These are phyloP conservation scores for Xylaria castorea DNA, from an alignment of 495 filamentous ascomycete species.

Conservation along the genomic window DNA sequence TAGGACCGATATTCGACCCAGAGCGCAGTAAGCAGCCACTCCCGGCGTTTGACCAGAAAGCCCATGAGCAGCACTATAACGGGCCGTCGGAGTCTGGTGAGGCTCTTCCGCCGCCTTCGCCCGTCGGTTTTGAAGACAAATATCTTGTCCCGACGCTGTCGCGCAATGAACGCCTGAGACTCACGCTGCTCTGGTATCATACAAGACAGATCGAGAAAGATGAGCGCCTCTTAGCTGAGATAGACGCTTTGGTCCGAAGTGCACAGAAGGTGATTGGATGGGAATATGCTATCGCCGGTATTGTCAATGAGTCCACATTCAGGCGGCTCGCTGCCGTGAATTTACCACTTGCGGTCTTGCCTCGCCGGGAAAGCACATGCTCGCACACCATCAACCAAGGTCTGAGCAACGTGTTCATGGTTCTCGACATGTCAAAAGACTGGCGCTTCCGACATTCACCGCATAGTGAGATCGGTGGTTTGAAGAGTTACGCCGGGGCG, in stretches of 20 bases:
- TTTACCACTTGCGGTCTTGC: constrained; percentile 25
- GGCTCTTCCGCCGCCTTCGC: constrained; percentile 2
- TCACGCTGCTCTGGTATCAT: constrained; percentile 30
- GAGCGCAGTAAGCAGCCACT: constrained; percentile 17
- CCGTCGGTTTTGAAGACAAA: background rate
- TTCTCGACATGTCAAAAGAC: constrained; percentile 29
- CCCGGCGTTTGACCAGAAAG: constrained; percentile 7
- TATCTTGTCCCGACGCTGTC: constrained; percentile 27
- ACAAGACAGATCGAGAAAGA: constrained; percentile 24
- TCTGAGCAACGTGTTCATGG: constrained; percentile 23
- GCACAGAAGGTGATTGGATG: constrained; percentile 24
- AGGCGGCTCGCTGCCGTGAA: constrained; percentile 27
- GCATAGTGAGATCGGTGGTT: constrained; percentile 22
- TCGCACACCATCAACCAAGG: constrained; percentile 28
- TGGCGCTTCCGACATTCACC: constrained; percentile 29
- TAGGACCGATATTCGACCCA: constrained; percentile 26
- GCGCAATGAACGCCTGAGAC: constrained; percentile 28
- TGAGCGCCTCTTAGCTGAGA: constrained; percentile 22
- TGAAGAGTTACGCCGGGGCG: constrained; percentile 26
- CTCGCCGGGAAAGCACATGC: constrained; percentile 30
- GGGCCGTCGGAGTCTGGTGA: constrained; percentile 15
- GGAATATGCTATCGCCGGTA: constrained; percentile 28
- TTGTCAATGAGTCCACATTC: constrained; percentile 27
- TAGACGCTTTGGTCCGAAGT: constrained; percentile 3
- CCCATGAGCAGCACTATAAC: background rate